Base-by-base conservation (phyloP, 371 early-diverging fungal species). In the Syncephalastrum contaminatum region DNA sequence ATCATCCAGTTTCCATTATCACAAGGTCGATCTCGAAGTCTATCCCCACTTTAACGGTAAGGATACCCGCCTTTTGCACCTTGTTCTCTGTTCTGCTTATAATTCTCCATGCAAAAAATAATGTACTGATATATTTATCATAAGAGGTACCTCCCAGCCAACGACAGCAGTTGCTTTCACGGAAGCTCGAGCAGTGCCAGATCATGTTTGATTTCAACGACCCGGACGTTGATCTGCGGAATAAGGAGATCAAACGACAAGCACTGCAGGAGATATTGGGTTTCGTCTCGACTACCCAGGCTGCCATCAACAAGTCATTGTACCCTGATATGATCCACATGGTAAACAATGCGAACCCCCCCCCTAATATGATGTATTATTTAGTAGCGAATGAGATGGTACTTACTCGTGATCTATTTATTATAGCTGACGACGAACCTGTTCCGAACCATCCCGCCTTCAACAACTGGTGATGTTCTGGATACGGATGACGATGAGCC, bases 401-500 rank as follows among this genome's bases (percentile, higher is more conserved):
- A 30, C 12, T 30, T 10, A 30, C 36, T 30, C 12, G 36, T 30
- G 36, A 30, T 12, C 36, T 10, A 5, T 8, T 30, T 30, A 10
- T 5, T 12, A 30, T 62, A 94, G 94, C 91, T 95, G 77, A 73
- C 89, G 46, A 72, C 82, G 7, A 98, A 98, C 76, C 80, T 96
- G 25, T 97, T 98, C 73, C 83, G 98, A 43, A 89, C 96, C 1
- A 90, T 97, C 36, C 94, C 97, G 3, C 96, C 98, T 1, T 93
- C 91, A 66, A 82, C 89, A 44, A 91, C 91, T 60, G 89, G 92
- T 15, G 81, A 80, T n/a, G 51, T 43, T 8, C 95, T 90, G 64
- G 97, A 97, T 69, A 95, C 95, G 3, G 98, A 98, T 63, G 97
- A 97, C 64, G 98, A 98, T 67, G 98, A 98, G 60, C 96, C 96